Conservation (phyloP, 2,329 filamentous ascomycete species). For the Tolypocladium ovalisporum region DNA sequence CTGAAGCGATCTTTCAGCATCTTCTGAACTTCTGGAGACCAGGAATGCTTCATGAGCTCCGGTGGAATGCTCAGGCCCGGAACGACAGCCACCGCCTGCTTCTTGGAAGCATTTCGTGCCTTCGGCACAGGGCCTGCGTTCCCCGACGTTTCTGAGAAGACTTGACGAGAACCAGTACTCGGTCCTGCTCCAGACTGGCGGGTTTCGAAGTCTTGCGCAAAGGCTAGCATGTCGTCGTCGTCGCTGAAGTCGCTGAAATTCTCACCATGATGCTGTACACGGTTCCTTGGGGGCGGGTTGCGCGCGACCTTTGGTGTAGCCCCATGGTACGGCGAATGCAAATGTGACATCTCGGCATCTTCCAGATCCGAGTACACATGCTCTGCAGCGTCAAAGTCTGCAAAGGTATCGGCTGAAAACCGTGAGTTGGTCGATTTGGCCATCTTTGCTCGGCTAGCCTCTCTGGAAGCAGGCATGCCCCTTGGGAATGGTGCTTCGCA, state of each 20-base stretch:
- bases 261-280: slow-evolving; percentile 13
- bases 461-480: slow-evolving; percentile 5
- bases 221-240: slow-evolving; percentile 40
- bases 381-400: slow-evolving; percentile 13
- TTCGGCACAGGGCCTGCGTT: slow-evolving; percentile 26
- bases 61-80: slow-evolving; percentile 29
- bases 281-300: slow-evolving; percentile 1
- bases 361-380: slow-evolving; percentile 19
- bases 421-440: background rate
- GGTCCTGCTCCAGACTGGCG: slow-evolving; percentile 19
- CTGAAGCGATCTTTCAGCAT: slow-evolving; percentile 77
- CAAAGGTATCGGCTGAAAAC: slow-evolving; percentile 1
- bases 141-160: slow-evolving; percentile 37
- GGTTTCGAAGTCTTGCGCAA: slow-evolving; percentile 39
- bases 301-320: slow-evolving; percentile 1
- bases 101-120: slow-evolving; percentile 20
- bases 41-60: slow-evolving; percentile 55
- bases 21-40: slow-evolving; percentile 76
- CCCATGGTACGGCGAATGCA: slow-evolving; percentile 3
- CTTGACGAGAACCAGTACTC: slow-evolving; percentile 19
- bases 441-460: background rate
- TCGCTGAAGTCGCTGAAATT: slow-evolving; percentile 38
- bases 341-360: slow-evolving; percentile 10
- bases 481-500: slow-evolving; percentile 14
- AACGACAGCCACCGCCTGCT: slow-evolving; percentile 11